Evolutionary conservation across 371 early-diverging fungal genomes (phyloP).

Genomic region (Mortierella sp.): DNA sequence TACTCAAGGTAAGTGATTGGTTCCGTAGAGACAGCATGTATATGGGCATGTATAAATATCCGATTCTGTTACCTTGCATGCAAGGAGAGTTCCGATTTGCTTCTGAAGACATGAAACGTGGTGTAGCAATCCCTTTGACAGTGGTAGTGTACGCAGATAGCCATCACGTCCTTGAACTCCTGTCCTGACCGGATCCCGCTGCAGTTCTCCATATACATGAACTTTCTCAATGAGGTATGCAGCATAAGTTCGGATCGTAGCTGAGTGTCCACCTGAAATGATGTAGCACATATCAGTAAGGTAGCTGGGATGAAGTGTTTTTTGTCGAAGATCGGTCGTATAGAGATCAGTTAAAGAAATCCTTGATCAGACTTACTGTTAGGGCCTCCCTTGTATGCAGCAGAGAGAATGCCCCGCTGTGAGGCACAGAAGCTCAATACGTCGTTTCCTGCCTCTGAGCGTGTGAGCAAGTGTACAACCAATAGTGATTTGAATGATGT

Average conservation of each 20-base stretch:
- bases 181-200: constrained; percentile 78
- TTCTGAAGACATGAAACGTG: constrained; percentile 85
- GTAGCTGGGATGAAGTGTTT: too few relatives aligned
- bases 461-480: constrained; percentile 86
- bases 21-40: neutral
- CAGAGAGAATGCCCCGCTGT: constrained; percentile 54
- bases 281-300: neutral
- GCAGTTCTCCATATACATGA: constrained; percentile 76
- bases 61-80: constrained; percentile 70
- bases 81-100: constrained; percentile 83
- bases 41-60: neutral
- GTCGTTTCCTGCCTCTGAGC: constrained; percentile 82
- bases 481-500: constrained; percentile 92
- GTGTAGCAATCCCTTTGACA: constrained; percentile 79
- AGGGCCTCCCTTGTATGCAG: constrained; percentile 68
- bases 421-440: constrained; percentile 64
- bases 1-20: too few relatives aligned
- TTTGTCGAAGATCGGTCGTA: too few relatives aligned
- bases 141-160: constrained; percentile 67
- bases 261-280: constrained; percentile 44
- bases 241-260: constrained; percentile 80
- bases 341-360: too few relatives aligned
- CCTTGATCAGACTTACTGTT: constrained; percentile 57
- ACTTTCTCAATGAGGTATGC: constrained; percentile 88
- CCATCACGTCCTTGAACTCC: constrained; percentile 63